A percentile compares a stretch with the other conserved stretches of the same genome.
Conservation (phyloP, 108 stramenopile genomes). For the Cyclostephanos invisitatus region DNA sequence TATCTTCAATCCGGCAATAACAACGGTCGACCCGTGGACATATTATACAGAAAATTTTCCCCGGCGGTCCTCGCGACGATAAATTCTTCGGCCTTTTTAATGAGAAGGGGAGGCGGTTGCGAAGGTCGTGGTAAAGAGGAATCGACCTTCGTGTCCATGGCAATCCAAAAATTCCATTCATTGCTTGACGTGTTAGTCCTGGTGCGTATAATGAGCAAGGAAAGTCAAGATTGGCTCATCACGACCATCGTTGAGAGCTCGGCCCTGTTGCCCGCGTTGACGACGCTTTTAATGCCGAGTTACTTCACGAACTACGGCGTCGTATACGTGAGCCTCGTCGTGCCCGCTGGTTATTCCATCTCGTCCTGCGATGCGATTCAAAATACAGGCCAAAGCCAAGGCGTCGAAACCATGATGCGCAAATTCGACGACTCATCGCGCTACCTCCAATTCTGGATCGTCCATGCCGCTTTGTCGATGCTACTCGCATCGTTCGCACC, state of each 20-base stretch:
- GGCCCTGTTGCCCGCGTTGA: slow-evolving; percentile 62
- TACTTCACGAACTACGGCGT: slow-evolving; percentile 77
- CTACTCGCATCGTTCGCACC: slow-evolving; percentile 52
- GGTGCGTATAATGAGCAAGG: slow-evolving; percentile 54
- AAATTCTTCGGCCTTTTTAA: slow-evolving; percentile 42
- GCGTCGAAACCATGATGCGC: slow-evolving; percentile 13
- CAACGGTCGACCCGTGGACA: slow-evolving; percentile 36
- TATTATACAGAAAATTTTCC: slow-evolving; percentile 33
- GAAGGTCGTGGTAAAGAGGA: slow-evolving; percentile 16
- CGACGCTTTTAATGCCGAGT: slow-evolving; percentile 81
- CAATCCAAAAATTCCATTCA: slow-evolving; percentile 32
- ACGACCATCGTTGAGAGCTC: slow-evolving; percentile 57
- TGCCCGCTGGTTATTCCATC: slow-evolving; percentile 66
- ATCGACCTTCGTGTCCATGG: slow-evolving; percentile 14
- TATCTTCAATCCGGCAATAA: background rate
- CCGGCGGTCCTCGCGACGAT: slow-evolving; percentile 35
- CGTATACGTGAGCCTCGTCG: slow-evolving; percentile 69
- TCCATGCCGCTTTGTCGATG: slow-evolving; percentile 53
- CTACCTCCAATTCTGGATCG: slow-evolving; percentile 78
- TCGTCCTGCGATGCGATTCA: slow-evolving; percentile 24
- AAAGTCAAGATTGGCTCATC: slow-evolving; percentile 58
- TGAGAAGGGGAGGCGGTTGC: slow-evolving; percentile 28
- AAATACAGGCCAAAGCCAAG: slow-evolving; percentile 18
- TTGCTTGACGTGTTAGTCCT: slow-evolving; percentile 54
- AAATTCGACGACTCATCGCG: slow-evolving; percentile 42